Base-by-base conservation (phyloP, 441 rosid species). In the Daphne laureola region DNA sequence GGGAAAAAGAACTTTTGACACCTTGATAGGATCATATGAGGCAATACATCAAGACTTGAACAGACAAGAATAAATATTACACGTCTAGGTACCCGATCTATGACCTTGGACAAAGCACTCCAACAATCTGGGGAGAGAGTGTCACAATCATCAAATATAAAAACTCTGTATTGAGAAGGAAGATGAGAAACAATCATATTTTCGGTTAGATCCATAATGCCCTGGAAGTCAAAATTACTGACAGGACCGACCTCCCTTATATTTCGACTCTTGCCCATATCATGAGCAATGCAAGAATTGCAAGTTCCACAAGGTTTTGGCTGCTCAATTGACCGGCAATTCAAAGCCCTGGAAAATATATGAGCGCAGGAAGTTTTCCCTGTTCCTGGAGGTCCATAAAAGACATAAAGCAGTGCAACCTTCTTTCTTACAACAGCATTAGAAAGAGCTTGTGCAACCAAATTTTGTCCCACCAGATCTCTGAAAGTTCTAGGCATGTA, bases 1-100 rank as follows among this genome's bases (percentile, higher is more conserved):
- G 99, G 96, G 69, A 90, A 94, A 71, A 90, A 94, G 81, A 94
- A 90, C 54, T 90, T 94, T 74, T 94, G 99, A 68, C 98, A 94
- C 59, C 99, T 82, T 16, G 98, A 87, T 67, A 87, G 73, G 71
- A 94, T 86, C 65, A 87, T 78, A 68, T 94, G 99, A 69, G 99
- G 99, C 65, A 94, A 67, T 65, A 84, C 85, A 55, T 94, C 96
- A 52, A 94, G 90, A 70, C 88, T 86, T 5, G 98, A 86, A 73
- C 96, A 74, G 65, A 90, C 86, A 49, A 94, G 89, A 73, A 90
- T 61, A 67, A 90, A 84, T 54, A 87, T 95, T 23, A 87, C 90
- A 13, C 78, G 82, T 15, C 92, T 78, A 12, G 99, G 94, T 58
- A 91, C 95, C 56, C 92, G 84, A 59, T 94, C 94, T 58, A 90